phyloP scores from a whole-genome alignment of 257 asterid species.

The Solanum raphanifolium region DNA sequence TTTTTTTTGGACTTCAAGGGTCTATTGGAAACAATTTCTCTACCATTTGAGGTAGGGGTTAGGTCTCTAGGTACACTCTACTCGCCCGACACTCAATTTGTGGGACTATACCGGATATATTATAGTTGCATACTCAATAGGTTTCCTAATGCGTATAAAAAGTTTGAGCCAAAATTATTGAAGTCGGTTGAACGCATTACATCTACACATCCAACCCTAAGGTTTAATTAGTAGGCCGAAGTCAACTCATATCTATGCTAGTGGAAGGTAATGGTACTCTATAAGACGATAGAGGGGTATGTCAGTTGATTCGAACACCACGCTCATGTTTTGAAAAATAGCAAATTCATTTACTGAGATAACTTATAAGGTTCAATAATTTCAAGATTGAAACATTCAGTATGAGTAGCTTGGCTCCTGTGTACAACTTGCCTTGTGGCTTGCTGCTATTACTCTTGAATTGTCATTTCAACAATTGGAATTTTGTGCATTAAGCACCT shows the following conservation, averaged over 20 bases:
- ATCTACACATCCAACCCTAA: not conserved
- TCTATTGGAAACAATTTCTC: not conserved
- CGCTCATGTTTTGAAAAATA: too few species aligned
- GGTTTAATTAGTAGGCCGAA: not conserved
- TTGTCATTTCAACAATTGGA: not conserved
- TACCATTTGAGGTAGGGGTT: rapidly evolving
- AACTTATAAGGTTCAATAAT: too few species aligned
- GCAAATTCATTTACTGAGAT: not conserved
- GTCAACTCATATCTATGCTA: too few species aligned
- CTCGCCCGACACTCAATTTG: not conserved
- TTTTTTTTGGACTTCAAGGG: not conserved
- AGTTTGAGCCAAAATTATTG: not conserved
- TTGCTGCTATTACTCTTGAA: not conserved
- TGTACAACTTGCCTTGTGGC: not conserved
- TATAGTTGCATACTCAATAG: not conserved
- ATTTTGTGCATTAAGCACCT: not conserved
- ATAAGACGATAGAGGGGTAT: too few species aligned
- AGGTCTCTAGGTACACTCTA: not conserved
- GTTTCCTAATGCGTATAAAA: too few species aligned
- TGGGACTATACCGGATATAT: not conserved
- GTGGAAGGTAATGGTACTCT: too few species aligned
- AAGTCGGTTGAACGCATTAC: too few species aligned
- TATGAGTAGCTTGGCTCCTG: not conserved
- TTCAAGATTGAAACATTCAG: not conserved
- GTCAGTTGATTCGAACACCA: not conserved